Evolutionary conservation across 129 eudicot species (phyloP), one percentile per base, ranked within the genome.

Genomic region (Sambucus nigra): DNA sequence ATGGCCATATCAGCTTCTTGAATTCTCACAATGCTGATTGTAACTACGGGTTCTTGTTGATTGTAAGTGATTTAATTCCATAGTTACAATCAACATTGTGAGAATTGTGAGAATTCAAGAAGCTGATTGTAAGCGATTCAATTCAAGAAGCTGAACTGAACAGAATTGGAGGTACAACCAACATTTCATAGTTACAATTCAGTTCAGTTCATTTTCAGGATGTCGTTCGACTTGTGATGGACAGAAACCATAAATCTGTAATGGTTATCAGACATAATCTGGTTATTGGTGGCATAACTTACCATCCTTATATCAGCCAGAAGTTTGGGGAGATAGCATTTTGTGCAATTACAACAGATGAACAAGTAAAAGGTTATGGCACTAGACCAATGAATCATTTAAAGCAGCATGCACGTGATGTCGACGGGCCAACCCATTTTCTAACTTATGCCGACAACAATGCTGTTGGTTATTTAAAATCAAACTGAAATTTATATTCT

Each of bases 151-250:
- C n/a, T n/a, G n/a, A n/a, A n/a, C n/a, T n/a, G n/a, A n/a, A n/a
- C n/a, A n/a, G n/a, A n/a, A n/a, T n/a, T n/a, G n/a, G n/a, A n/a
- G n/a, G n/a, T n/a, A n/a, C n/a, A n/a, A n/a, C n/a, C n/a, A n/a
- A n/a, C n/a, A n/a, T n/a, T n/a, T n/a, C n/a, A n/a, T n/a, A n/a
- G n/a, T n/a, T n/a, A n/a, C n/a, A n/a, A n/a, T n/a, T n/a, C n/a
- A n/a, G n/a, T n/a, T n/a, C n/a, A n/a, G n/a, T n/a, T n/a, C n/a
- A n/a, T n/a, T n/a, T n/a, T n/a, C n/a, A 91, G 65, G 85, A 86
- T 77, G 86, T 91, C 72, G 99, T 91, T 69, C 99, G 99, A 59
- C 94, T 91, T 57, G 78, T 91, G 57, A 91, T 91, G 99, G 99
- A 91, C 75, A 85, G 99, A 77, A 84, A 64, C 72, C 99, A 91